phyloP scores from a whole-genome alignment of 2,329 filamentous ascomycete species.

The Neoscytalidium dimidiatum region DNA sequence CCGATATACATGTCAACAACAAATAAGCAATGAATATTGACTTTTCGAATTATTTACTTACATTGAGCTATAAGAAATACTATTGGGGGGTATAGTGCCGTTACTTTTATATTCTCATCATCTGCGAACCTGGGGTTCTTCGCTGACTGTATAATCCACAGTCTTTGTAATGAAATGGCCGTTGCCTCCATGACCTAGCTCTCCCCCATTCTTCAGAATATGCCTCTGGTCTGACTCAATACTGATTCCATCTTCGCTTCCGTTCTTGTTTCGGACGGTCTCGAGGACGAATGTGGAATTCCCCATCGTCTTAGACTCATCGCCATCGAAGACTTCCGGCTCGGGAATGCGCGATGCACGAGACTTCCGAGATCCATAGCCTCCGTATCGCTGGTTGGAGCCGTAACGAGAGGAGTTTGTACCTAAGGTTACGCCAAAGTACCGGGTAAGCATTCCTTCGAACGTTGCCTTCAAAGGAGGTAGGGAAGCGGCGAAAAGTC shows the following conservation, averaged over 20 bases:
- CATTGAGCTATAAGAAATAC: background rate
- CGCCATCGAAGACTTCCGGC: background rate
- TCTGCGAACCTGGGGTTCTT: background rate
- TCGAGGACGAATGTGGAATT: background rate
- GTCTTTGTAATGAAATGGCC: background rate
- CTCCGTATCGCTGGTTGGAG: background rate
- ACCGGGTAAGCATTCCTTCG: background rate
- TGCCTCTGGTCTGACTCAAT: slow-evolving; percentile 6
- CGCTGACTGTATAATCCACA: background rate
- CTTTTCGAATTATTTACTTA: background rate
- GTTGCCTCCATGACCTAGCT: background rate
- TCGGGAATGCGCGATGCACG: background rate
- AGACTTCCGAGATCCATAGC: background rate
- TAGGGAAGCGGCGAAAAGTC: background rate
- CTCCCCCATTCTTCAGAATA: background rate
- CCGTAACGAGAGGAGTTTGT: background rate
- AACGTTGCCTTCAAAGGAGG: background rate
- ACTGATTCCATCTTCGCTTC: slow-evolving; percentile 6
- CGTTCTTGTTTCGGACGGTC: background rate
- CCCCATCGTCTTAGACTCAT: background rate
- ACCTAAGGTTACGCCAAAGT: background rate
- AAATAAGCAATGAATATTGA: too few species aligned
- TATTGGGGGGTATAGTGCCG: background rate
- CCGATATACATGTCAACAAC: too few species aligned
- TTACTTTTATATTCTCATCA: background rate